Conservation (phyloP, 73 alveolate species). For the Uronychia binucleata region DNA sequence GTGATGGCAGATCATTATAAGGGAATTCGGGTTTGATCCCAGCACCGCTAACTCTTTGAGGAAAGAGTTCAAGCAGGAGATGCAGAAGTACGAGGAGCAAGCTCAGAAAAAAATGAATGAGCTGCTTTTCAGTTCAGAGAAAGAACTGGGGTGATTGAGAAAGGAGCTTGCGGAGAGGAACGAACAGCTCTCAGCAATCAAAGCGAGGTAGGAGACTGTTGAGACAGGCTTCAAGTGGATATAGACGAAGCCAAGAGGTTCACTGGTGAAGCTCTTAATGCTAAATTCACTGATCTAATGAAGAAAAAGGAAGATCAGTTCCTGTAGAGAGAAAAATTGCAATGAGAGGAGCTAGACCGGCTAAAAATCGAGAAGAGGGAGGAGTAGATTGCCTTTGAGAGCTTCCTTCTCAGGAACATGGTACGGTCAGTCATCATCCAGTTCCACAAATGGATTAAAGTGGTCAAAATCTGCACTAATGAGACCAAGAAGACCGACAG, state of each 20-base stretch:
- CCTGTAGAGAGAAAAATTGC: background rate
- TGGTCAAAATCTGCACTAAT: background rate
- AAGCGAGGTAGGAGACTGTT: too few relatives aligned
- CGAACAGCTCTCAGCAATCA: background rate
- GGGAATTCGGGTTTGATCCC: background rate
- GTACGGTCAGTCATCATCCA: too few relatives aligned
- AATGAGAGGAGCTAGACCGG: too few relatives aligned
- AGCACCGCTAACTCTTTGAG: background rate
- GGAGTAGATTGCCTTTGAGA: too few relatives aligned
- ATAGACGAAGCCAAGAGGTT: background rate
- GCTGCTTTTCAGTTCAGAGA: background rate
- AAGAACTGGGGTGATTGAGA: background rate
- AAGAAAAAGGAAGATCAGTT: background rate
- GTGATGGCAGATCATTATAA: background rate
- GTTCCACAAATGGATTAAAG: background rate
- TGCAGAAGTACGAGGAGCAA: background rate
- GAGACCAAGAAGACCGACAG: too few relatives aligned
- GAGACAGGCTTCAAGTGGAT: background rate
- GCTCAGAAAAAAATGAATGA: background rate
- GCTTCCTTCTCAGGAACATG: too few relatives aligned
- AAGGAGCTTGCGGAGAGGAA: background rate
- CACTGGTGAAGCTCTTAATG: background rate
- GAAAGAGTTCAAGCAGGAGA: background rate
- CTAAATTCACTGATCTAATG: background rate
- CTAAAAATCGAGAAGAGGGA: too few relatives aligned